These are phyloP conservation scores for Vanderwaltozyma verrucispora DNA, from an alignment of 805 yeast genomes.

Conservation along the genomic window DNA sequence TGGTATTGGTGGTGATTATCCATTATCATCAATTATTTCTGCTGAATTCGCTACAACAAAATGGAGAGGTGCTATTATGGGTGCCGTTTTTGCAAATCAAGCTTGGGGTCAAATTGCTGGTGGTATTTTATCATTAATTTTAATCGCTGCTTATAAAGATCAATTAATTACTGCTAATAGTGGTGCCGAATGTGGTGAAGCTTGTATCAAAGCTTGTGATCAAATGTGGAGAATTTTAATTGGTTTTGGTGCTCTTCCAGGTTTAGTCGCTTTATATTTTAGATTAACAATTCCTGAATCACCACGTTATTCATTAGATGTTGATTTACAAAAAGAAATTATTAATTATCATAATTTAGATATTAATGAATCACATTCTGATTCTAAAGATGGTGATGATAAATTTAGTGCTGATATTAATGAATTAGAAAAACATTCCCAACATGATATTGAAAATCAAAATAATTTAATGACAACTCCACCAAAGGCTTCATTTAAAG, in stretches of 20 bases:
- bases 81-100: constrained; percentile 92
- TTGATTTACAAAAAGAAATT: constrained; percentile 24
- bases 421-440: neutral
- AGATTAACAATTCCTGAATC: constrained; percentile 93
- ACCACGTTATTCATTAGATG: constrained; percentile 82
- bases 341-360: neutral
- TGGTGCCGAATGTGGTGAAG: constrained; percentile 50
- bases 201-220: constrained; percentile 71
- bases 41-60: constrained; percentile 89
- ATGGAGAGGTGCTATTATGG: constrained; percentile 98
- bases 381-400: neutral
- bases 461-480: neutral
- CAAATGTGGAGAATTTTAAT: constrained; percentile 90
- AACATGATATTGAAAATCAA: neutral
- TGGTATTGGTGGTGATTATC: constrained; percentile 97
- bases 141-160: constrained; percentile 67
- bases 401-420: neutral
- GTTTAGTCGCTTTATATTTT: constrained; percentile 71
- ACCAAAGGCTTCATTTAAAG: constrained; percentile 67
- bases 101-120: constrained; percentile 92
- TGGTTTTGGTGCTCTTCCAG: constrained; percentile 89
- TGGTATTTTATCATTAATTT: constrained; percentile 70
- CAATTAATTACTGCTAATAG: constrained; percentile 43
- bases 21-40: constrained; percentile 81
- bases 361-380: neutral